phyloP scores from a whole-genome alignment of 345 rosid species.

The Eucalyptus coolabah region DNA sequence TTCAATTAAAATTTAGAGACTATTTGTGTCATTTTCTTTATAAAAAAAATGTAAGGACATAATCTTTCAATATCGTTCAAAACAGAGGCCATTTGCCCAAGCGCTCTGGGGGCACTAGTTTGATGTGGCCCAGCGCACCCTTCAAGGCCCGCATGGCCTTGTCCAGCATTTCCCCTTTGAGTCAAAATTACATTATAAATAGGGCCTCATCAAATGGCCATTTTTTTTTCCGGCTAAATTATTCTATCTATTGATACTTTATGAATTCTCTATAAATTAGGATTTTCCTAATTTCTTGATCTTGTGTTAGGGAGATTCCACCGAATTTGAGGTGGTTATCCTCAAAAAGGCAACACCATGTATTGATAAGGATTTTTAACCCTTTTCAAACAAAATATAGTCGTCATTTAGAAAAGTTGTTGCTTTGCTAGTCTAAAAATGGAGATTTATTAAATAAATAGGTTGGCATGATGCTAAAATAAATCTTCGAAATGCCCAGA shows the following conservation, averaged over 20 bases:
- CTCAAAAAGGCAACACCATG: neutral
- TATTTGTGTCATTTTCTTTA: too few species aligned
- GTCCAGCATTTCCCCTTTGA: neutral
- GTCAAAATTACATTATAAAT: neutral
- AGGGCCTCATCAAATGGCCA: neutral
- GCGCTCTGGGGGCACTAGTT: neutral
- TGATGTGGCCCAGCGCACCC: neutral
- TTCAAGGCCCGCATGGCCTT: neutral
- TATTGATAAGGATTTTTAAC: neutral
- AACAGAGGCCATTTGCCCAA: neutral
- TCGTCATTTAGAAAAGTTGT: neutral
- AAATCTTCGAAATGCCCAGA: neutral
- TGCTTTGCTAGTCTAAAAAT: neutral
- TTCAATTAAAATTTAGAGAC: too few species aligned
- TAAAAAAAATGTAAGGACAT: neutral
- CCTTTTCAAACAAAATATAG: neutral
- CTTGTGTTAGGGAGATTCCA: neutral
- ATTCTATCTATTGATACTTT: neutral
- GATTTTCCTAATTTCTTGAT: neutral
- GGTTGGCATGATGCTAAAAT: neutral
- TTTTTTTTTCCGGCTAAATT: neutral
- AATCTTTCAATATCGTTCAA: neutral
- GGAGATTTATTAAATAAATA: too few species aligned
- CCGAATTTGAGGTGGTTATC: neutral
- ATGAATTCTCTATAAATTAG: neutral